Conservation (phyloP, 805 yeast species). For the Kurtzmaniella cleridarum region DNA sequence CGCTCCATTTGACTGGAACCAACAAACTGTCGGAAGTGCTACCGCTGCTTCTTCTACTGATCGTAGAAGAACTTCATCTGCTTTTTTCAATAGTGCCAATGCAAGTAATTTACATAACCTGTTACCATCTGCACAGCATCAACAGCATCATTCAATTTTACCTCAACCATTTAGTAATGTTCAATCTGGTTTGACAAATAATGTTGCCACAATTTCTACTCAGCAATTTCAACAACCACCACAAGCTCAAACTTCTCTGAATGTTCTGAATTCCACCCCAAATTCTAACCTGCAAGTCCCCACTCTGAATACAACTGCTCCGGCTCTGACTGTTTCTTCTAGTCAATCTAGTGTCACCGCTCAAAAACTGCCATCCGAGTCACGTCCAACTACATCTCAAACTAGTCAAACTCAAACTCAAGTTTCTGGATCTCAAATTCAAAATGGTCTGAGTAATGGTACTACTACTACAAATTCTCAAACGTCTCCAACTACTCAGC, state of each 20-base stretch:
- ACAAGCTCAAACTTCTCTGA: not conserved
- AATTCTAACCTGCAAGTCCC: too few relatives aligned
- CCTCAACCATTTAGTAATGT: too few relatives aligned
- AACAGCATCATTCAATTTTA: not conserved
- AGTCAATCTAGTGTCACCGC: too few relatives aligned
- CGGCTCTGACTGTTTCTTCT: too few relatives aligned
- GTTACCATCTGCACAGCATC: conserved; percentile 2
- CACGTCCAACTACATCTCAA: conserved; percentile 6
- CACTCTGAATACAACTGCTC: too few relatives aligned
- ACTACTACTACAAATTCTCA: conserved; percentile 6
- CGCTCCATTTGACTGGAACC: conserved; percentile 29
- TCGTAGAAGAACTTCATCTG: conserved; percentile 50
- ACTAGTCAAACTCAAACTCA: conserved; percentile 6
- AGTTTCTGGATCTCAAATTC: not conserved
- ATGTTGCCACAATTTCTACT: conserved; percentile 2
- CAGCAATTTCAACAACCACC: conserved; percentile 6
- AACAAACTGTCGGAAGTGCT: conserved; percentile 2
- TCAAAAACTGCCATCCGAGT: conserved; percentile 1
- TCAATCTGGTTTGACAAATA: conserved; percentile 3
- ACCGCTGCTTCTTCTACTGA: conserved; percentile 15
- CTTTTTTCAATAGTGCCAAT: conserved; percentile 38
- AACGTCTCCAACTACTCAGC: not conserved
- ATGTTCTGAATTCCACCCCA: not conserved
- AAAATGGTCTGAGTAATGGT: not conserved
- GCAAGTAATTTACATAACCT: conserved; percentile 2